Evolutionary conservation across 805 yeast species (phyloP).

Genomic region (Kodamaea leandrae): DNA sequence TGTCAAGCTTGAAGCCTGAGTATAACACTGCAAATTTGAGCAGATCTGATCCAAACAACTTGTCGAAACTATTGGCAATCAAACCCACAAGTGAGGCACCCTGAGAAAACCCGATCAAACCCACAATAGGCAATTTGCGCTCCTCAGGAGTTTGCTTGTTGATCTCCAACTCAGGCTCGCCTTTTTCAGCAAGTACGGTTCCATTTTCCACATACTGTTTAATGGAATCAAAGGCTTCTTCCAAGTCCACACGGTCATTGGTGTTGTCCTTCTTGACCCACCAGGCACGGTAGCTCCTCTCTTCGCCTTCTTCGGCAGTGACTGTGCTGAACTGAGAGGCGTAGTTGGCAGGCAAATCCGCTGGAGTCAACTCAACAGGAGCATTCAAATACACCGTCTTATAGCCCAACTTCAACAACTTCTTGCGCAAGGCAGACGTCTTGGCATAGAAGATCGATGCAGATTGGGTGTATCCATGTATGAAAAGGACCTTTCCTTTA

Average conservation of each 20-base stretch:
- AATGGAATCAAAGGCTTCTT: conserved; percentile 49
- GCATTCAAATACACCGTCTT: conserved; percentile 79
- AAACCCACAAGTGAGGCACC: conserved; percentile 88
- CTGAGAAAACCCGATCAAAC: conserved; percentile 88
- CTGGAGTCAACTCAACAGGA: conserved; percentile 60
- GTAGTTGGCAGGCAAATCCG: conserved; percentile 70
- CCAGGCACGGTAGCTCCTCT: conserved; percentile 62
- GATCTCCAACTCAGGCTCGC: conserved; percentile 15
- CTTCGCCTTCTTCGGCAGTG: conserved; percentile 30
- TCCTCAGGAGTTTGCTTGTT: conserved; percentile 15
- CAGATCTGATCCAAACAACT: conserved; percentile 41
- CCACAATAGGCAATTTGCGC: conserved; percentile 63
- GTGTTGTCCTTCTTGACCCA: conserved; percentile 53
- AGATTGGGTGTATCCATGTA: conserved; percentile 89
- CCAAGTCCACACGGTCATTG: conserved; percentile 46
- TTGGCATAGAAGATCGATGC: conserved; percentile 83
- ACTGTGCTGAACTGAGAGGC: conserved; percentile 48
- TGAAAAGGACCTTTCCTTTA: conserved; percentile 62
- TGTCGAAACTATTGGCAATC: conserved; percentile 56
- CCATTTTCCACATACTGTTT: conserved; percentile 53
- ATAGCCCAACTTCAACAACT: conserved; percentile 60
- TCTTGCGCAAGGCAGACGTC: conserved; percentile 84
- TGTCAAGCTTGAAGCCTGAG: conserved; percentile 54
- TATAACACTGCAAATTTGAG: conserved; percentile 74
- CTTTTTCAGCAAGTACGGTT: conserved; percentile 37